These are phyloP conservation scores for Ophiostoma ips DNA, from an alignment of 2,329 filamentous ascomycete genomes.

Conservation along the genomic window DNA sequence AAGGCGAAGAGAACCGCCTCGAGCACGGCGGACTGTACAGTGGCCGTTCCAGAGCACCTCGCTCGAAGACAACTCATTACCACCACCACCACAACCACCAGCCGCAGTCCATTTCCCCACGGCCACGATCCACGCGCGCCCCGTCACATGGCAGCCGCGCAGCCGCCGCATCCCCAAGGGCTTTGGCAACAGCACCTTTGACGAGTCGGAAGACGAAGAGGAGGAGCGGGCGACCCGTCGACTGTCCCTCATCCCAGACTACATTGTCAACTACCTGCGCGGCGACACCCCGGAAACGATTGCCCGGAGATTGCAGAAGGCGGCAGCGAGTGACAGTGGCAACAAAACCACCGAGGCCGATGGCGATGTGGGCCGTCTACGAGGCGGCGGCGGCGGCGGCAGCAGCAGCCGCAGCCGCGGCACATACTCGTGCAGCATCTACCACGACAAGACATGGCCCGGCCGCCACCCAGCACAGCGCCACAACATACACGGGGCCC, in stretches of 20 bases:
- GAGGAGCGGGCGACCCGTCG: conserved; percentile 9
- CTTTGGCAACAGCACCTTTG: conserved; percentile 1
- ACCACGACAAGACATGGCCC: not conserved
- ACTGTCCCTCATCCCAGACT: conserved; percentile 38
- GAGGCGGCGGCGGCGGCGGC: not conserved
- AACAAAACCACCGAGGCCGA: not conserved
- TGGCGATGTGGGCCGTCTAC: not conserved
- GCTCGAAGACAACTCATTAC: conserved; percentile 12
- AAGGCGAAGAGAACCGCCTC: not conserved
- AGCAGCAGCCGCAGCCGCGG: not conserved
- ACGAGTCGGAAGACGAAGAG: conserved; percentile 11
- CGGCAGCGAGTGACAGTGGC: not conserved
- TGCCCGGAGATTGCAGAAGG: conserved; percentile 23
- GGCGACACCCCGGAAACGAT: conserved; percentile 41
- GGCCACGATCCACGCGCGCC: conserved; percentile 6
- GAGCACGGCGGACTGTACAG: conserved; percentile 16
- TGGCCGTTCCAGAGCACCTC: conserved; percentile 24
- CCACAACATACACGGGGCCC: not conserved
- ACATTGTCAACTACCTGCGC: conserved; percentile 40
- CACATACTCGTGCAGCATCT: not conserved
- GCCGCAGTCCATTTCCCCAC: not conserved
- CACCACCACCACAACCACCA: not conserved
- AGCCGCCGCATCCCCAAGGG: not conserved
- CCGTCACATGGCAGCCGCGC: conserved; percentile 18
- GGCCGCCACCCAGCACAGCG: not conserved